Conservation (phyloP, 306 rosid genomes). For the Cicer judaicum region DNA sequence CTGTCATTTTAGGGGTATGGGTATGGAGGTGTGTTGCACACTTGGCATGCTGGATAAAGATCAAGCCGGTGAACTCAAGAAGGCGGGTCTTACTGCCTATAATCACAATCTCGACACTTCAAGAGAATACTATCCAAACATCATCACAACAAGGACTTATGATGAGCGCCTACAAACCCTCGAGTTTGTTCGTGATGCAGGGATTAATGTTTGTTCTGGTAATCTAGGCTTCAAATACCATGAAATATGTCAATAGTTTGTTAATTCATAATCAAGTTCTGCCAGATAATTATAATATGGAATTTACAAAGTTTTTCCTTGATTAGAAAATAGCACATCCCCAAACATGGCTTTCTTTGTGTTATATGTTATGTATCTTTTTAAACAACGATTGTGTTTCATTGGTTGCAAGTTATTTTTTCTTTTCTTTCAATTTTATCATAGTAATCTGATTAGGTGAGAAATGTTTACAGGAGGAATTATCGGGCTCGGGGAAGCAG, state of each 20-base stretch:
- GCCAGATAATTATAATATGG: constrained; percentile 18
- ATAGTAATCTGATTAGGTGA: constrained; percentile 33
- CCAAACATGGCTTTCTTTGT: no score
- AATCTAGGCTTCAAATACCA: constrained; percentile 25
- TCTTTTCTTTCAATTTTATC: not conserved
- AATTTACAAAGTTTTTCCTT: constrained; percentile 10
- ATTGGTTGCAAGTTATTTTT: no score
- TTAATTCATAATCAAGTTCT: not conserved
- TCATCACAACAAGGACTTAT: constrained; percentile 88
- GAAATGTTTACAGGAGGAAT: constrained; percentile 76
- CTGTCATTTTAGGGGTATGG: constrained; percentile 70
- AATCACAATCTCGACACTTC: constrained; percentile 98
- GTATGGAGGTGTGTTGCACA: constrained; percentile 99
- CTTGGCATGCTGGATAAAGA: constrained; percentile 96
- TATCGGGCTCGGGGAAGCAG: constrained; percentile 97
- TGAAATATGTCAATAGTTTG: constrained; percentile 6
- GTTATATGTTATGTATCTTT: no score
- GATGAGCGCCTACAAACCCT: constrained; percentile 95
- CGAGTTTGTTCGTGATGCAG: constrained; percentile 91
- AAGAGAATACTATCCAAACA: constrained; percentile 92
- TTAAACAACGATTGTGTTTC: no score
- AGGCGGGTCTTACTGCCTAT: constrained; percentile 97
- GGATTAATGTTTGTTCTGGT: constrained; percentile 96
- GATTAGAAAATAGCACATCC: constrained; percentile 14
- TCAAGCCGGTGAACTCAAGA: constrained; percentile 87